Conservation (phyloP, 305 asterid genomes). For the Solanum hybrid region DNA sequence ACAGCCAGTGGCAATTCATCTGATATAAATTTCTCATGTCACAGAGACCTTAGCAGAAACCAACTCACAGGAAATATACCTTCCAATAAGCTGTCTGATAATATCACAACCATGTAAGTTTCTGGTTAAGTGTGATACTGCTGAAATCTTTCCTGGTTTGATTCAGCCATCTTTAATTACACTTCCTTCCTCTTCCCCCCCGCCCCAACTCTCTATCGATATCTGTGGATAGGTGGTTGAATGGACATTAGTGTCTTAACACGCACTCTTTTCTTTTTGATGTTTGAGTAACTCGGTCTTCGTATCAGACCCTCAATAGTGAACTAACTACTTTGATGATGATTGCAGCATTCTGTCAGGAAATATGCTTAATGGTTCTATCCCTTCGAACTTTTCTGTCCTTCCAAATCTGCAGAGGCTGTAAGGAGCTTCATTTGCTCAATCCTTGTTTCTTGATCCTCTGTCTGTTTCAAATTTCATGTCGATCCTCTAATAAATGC, state of each 20-base stretch:
- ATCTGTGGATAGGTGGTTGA: neutral
- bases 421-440: slow-evolving; percentile 36
- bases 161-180: neutral
- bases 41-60: slow-evolving; percentile 86
- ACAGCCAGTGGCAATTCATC: neutral
- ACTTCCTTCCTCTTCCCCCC: neutral
- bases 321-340: neutral
- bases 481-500: neutral
- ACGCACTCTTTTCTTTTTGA: neutral
- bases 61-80: slow-evolving; percentile 79
- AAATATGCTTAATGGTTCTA: slow-evolving; percentile 64
- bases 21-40: slow-evolving; percentile 18
- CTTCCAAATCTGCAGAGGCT: slow-evolving; percentile 71
- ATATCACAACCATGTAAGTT: slow-evolving; percentile 83
- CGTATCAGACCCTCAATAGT: slow-evolving; percentile 5
- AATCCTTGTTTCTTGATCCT: neutral
- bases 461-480: neutral
- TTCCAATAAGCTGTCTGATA: slow-evolving; percentile 43
- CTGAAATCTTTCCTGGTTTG: neutral
- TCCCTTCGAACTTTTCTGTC: slow-evolving; percentile 67
- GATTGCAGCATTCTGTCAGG: slow-evolving; percentile 63
- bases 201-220: neutral
- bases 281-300: neutral
- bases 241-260: neutral
- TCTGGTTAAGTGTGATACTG: neutral